Conservation (phyloP, 768 basidiomycete species). For the Lentinula raphanica region DNA sequence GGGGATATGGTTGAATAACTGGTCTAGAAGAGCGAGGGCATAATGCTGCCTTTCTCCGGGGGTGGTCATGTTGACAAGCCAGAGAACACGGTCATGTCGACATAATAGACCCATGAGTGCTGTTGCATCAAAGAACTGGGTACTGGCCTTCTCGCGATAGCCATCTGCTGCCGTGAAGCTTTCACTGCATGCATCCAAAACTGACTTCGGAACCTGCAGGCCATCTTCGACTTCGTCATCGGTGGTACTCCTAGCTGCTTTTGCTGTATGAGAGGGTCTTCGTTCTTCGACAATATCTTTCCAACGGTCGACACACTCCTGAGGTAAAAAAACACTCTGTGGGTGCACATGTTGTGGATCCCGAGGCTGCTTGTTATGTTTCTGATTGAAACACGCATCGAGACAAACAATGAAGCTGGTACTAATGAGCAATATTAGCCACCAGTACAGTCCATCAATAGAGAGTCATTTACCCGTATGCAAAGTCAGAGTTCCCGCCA, state of each 20-base stretch:
- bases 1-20: too few relatives aligned
- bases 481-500: constrained; percentile 10
- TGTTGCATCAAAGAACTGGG: too few relatives aligned
- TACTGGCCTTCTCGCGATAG: constrained; percentile 21
- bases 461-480: not conserved
- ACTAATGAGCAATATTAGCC: constrained; percentile 7
- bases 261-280: not conserved
- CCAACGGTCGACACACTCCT: constrained; percentile 16
- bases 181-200: constrained; percentile 26
- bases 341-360: constrained; percentile 17
- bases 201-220: constrained; percentile 19
- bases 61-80: constrained; percentile 30
- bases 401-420: constrained; percentile 24
- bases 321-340: constrained; percentile 16
- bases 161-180: constrained; percentile 27
- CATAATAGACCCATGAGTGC: too few relatives aligned
- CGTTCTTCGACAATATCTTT: constrained; percentile 12
- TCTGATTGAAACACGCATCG: too few relatives aligned
- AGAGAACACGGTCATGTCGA: too few relatives aligned
- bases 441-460: constrained; percentile 1
- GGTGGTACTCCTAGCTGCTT: constrained; percentile 4
- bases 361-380: constrained; percentile 11
- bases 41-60: constrained; percentile 29
- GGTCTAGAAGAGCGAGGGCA: constrained; percentile 24
- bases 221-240: constrained; percentile 13